phyloP scores from a whole-genome alignment of 345 rosid genomes.

The Ceriops decandra region DNA sequence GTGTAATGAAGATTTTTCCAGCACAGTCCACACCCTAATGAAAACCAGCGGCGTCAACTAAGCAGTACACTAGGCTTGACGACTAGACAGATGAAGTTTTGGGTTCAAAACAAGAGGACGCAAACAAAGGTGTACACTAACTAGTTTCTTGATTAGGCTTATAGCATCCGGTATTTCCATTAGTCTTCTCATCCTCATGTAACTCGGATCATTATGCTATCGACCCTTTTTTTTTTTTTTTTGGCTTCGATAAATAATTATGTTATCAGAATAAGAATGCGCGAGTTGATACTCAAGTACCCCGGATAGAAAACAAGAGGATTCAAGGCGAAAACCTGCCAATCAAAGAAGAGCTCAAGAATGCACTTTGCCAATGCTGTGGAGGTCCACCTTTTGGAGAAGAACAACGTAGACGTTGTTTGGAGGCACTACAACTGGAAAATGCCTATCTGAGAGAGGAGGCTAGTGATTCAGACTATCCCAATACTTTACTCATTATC shows the following conservation, averaged over 20 bases:
- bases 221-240: not conserved
- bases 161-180: no score
- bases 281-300: slow-evolving; percentile 38
- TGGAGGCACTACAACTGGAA: slow-evolving; percentile 43
- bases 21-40: slow-evolving; percentile 66
- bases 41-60: slow-evolving; percentile 42
- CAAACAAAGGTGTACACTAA: slow-evolving; percentile 48
- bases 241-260: not conserved
- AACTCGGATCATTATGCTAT: no score
- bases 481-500: no score
- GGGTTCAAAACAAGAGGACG: slow-evolving; percentile 86
- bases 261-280: slow-evolving; percentile 49
- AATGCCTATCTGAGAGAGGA: slow-evolving; percentile 45
- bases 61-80: slow-evolving; percentile 48
- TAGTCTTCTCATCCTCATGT: no score
- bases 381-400: slow-evolving; percentile 59
- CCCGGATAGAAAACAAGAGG: slow-evolving; percentile 56
- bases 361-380: slow-evolving; percentile 56
- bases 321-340: slow-evolving; percentile 48
- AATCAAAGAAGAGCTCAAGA: slow-evolving; percentile 48
- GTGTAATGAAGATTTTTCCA: slow-evolving; percentile 44
- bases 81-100: slow-evolving; percentile 56
- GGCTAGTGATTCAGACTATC: slow-evolving; percentile 30
- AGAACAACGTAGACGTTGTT: slow-evolving; percentile 36
- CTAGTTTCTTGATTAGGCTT: not conserved